Base-by-base conservation (phyloP, 2,329 filamentous ascomycete species). In the Scedosporium dehoogii region DNA sequence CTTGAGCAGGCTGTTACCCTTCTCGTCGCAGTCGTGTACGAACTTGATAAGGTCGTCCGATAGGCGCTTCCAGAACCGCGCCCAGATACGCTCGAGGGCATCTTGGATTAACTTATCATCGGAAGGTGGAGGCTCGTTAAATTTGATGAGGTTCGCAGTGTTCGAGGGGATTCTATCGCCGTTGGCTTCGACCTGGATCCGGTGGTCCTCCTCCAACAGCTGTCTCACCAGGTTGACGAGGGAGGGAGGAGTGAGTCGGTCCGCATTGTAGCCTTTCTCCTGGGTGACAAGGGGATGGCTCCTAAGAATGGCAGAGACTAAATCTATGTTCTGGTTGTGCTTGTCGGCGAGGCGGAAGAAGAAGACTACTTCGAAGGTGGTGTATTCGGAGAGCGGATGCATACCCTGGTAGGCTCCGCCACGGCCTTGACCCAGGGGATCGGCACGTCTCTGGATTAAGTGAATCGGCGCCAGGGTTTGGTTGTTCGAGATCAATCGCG, bases 271-370 rank as follows among this genome's bases (percentile, higher is more conserved):
- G 14, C 59, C 59, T 51, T 61, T 56, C 48, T 61, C 59, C 59
- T 61, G 44, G 48, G 29, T 58, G 27, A 62, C 55, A 33, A 58
- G 55, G 33, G 53, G 53, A 55, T 62, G 60, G 60, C 55, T 62
- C 23, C 53, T 46, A 3, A 62, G 60, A 16, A 62, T 62, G 29
- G 60, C 55, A 2, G 60, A 62, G 38, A 62, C 60, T 21, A 58
- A 41, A n/a, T 58, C 55, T 38, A 62, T 27, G n/a, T 62, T 58
- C n/a, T 62, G 60, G 60, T 48, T 55, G 55, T 62, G 60, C 42
- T 62, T 61, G 59, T 61, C 59, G 59, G 48, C 59, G 46, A 61
- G 59, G 48, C 59, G 59, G 59, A 61, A 61, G 59, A 61, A 61
- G 59, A 61, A 56, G 12, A 61, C 59, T n/a, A 61, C 33, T 44